Conservation (phyloP, 2,329 filamentous ascomycete species). For the Ilyonectria destructans region DNA sequence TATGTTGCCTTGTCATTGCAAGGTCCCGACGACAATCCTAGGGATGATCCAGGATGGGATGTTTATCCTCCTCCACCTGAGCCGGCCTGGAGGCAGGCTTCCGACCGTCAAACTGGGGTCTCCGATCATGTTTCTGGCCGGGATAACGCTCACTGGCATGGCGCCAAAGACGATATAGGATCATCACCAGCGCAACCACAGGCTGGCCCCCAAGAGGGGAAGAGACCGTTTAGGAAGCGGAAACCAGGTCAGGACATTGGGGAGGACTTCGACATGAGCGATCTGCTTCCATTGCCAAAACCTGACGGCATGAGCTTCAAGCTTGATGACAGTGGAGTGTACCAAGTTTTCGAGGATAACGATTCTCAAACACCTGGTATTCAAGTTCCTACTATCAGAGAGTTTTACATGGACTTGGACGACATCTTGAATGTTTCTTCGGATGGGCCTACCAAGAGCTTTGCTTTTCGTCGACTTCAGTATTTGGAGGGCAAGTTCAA, state of each 20-base stretch:
- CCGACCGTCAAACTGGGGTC: slow-evolving; percentile 29
- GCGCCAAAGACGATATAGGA: slow-evolving; percentile 28
- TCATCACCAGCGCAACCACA: slow-evolving; percentile 27
- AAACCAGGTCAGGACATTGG: slow-evolving; percentile 94
- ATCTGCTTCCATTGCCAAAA: slow-evolving; percentile 82
- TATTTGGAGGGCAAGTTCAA: slow-evolving; percentile 99
- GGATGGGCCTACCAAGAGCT: slow-evolving; percentile 96
- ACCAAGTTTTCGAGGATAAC: slow-evolving; percentile 88
- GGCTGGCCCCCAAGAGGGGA: slow-evolving; percentile 54
- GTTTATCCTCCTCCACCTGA: slow-evolving; percentile 95
- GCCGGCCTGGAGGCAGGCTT: slow-evolving; percentile 80
- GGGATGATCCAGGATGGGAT: slow-evolving; percentile 85
- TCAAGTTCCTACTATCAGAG: slow-evolving; percentile 90
- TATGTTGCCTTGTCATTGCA: slow-evolving; percentile 92
- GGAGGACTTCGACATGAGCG: slow-evolving; percentile 89
- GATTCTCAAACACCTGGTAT: slow-evolving; percentile 79
- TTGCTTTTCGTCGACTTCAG: slow-evolving; percentile 93
- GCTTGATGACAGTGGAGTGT: slow-evolving; percentile 89
- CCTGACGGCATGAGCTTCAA: slow-evolving; percentile 81
- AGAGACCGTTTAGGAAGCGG: slow-evolving; percentile 72
- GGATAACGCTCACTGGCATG: slow-evolving; percentile 37
- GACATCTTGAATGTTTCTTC: slow-evolving; percentile 90
- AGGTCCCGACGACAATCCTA: slow-evolving; percentile 87
- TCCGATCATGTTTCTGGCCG: slow-evolving; percentile 40
- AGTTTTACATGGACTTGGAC: slow-evolving; percentile 97